Percentiles rank a stretch among this genome's conserved stretches.
Conservation (phyloP, 176 grass and related monocot species). For the Poa annua region DNA sequence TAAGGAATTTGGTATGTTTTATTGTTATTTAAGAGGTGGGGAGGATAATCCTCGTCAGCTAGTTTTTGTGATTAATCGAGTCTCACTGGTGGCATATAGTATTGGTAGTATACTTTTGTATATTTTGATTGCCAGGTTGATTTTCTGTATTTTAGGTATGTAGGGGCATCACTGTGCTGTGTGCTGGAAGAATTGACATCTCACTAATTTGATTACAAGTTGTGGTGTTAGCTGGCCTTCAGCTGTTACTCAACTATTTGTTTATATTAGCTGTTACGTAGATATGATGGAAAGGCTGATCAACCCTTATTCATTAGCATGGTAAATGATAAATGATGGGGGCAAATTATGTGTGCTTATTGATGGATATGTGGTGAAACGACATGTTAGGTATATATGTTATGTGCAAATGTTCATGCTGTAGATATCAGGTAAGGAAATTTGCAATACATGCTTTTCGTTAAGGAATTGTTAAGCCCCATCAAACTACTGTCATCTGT, state of each 20-base stretch:
- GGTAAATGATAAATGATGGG: not conserved
- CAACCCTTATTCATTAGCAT: not conserved
- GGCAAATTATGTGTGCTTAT: not conserved
- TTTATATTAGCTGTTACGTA: not conserved
- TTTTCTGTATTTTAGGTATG: not conserved
- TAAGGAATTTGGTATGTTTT: not conserved
- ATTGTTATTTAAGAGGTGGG: not conserved
- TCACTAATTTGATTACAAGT: not conserved
- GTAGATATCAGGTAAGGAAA: not conserved
- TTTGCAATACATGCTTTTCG: not conserved
- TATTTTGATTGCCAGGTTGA: not conserved
- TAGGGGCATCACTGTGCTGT: not conserved
- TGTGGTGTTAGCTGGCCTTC: conserved; percentile 4
- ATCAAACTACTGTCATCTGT: not conserved
- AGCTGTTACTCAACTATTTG: conserved; percentile 19
- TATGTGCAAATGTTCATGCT: not conserved
- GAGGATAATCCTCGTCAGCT: not conserved
- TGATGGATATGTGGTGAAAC: not conserved
- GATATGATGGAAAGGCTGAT: not conserved
- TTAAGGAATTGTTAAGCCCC: not conserved
- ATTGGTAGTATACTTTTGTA: not conserved
- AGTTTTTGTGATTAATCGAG: not conserved
- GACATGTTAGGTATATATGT: not conserved
- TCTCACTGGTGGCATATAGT: not conserved
- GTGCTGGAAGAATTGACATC: not conserved